phyloP scores from a whole-genome alignment of 352 stramenopile genomes.

The Phytophthora idaei region DNA sequence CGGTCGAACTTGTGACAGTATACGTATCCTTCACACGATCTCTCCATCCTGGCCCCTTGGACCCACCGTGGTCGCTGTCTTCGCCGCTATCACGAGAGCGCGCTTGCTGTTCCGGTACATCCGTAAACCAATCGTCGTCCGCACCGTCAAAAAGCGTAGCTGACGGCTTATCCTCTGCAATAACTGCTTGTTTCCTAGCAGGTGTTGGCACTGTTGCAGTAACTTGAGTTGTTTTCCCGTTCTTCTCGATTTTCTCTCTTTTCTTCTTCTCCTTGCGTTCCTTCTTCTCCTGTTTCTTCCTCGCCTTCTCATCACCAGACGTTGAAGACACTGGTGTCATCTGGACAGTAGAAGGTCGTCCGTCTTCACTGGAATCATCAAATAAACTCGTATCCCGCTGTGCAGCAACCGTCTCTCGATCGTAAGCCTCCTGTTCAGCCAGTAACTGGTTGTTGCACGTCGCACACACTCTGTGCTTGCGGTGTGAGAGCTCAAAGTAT shows the following conservation, averaged over 20 bases:
- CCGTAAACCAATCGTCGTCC: constrained; percentile 71
- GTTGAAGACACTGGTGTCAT: constrained; percentile 17
- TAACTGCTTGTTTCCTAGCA: background rate
- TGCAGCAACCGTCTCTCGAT: constrained; percentile 20
- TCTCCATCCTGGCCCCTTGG: constrained; percentile 34
- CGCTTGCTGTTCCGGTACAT: constrained; percentile 31
- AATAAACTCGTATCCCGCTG: constrained; percentile 13
- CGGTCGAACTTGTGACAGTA: constrained; percentile 18
- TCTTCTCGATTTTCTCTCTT: constrained; percentile 22
- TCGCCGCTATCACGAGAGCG: constrained; percentile 14
- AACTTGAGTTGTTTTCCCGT: background rate
- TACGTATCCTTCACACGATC: constrained; percentile 38
- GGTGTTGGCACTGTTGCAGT: background rate
- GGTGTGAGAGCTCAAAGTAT: constrained; percentile 60
- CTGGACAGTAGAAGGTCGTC: background rate
- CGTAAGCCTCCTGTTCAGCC: constrained; percentile 32
- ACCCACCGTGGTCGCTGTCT: constrained; percentile 22
- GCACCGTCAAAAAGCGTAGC: constrained; percentile 49
- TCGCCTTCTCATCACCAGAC: constrained; percentile 18
- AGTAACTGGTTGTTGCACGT: constrained; percentile 44
- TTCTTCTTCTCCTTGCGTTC: constrained; percentile 20
- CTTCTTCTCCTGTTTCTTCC: constrained; percentile 26
- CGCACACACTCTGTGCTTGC: constrained; percentile 71
- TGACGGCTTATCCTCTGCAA: constrained; percentile 5
- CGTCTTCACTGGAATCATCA: constrained; percentile 20